A percentile compares a stretch with the other conserved stretches of the same genome.
Conservation (phyloP, 345 rosid species). For the Sisymbrium irio region DNA sequence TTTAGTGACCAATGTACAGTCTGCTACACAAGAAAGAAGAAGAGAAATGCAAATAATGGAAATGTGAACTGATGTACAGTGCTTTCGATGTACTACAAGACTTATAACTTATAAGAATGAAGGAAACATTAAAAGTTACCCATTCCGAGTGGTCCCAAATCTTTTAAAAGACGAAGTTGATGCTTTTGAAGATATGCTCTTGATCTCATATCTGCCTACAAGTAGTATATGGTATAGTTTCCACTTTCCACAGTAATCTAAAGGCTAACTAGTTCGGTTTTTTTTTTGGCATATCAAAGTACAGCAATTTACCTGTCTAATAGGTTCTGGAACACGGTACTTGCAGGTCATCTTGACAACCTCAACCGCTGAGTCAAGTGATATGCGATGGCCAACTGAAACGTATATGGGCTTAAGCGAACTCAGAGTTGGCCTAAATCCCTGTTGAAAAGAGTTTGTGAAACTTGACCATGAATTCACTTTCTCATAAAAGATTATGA, state of each 20-base stretch:
- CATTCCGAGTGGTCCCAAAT: neutral
- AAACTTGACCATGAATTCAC: constrained; percentile 4
- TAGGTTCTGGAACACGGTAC: constrained; percentile 84
- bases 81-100: neutral
- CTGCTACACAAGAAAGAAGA: constrained; percentile 10
- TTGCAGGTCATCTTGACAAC: constrained; percentile 72
- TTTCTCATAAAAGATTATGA: constrained; percentile 2
- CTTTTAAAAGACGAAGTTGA: constrained; percentile 30
- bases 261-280: neutral
- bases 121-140: constrained; percentile 20
- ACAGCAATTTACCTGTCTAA: constrained; percentile 61
- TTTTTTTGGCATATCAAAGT: constrained; percentile 5
- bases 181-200: constrained; percentile 56
- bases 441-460: constrained; percentile 39
- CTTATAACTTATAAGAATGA: neutral
- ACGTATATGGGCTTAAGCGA: constrained; percentile 70
- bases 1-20: constrained; percentile 1
- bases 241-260: neutral
- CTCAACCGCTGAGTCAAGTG: constrained; percentile 60
- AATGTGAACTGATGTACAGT: constrained; percentile 10
- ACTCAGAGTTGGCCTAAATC: constrained; percentile 52
- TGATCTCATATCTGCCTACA: constrained; percentile 80
- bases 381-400: constrained; percentile 77
- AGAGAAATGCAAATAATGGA: constrained; percentile 12
- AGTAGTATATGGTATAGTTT: neutral